phyloP scores from a whole-genome alignment of 176 grass and related monocot genomes.

The Tillandsia leiboldiana region DNA sequence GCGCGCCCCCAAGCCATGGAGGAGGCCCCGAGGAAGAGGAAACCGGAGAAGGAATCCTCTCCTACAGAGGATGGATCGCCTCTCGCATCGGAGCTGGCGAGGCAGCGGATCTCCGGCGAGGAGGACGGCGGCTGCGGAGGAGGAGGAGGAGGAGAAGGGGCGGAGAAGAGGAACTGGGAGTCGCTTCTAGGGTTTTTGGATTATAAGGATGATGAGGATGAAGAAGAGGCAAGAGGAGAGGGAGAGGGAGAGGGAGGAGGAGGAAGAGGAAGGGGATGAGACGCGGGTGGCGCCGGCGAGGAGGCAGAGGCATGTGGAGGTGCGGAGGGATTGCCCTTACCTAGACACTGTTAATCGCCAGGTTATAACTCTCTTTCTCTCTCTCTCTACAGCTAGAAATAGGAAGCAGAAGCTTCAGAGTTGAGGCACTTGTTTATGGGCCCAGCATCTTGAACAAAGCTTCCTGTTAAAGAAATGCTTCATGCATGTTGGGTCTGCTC shows the following conservation, averaged over 20 bases:
- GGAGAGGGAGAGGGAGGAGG: conserved; percentile 15
- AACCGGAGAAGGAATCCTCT: conserved; percentile 19
- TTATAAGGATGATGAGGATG: conserved; percentile 42
- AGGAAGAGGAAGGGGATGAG: conserved; percentile 11
- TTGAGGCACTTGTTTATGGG: neutral
- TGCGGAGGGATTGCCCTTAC: conserved; percentile 81
- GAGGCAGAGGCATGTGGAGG: conserved; percentile 61
- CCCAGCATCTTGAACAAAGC: too few species aligned
- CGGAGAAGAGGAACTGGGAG: neutral
- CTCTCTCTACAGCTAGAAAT: neutral
- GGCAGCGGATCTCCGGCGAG: conserved; percentile 14
- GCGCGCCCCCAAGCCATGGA: neutral
- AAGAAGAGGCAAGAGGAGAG: conserved; percentile 26
- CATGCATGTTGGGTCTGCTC: too few species aligned
- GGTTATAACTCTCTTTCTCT: conserved; percentile 27
- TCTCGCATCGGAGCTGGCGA: conserved; percentile 15
- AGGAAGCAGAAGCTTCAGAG: neutral
- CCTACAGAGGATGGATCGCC: neutral
- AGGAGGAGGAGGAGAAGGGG: too few species aligned
- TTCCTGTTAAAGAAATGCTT: too few species aligned
- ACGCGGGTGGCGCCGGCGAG: conserved; percentile 29
- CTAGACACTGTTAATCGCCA: conserved; percentile 96
- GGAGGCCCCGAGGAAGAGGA: conserved; percentile 24
- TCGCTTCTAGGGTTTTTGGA: conserved; percentile 36
- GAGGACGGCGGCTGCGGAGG: conserved; percentile 8